Evolutionary conservation across 805 yeast genomes (phyloP), one percentile per base, ranked within the genome.

Genomic region (Sugiyamaella floridensis): DNA sequence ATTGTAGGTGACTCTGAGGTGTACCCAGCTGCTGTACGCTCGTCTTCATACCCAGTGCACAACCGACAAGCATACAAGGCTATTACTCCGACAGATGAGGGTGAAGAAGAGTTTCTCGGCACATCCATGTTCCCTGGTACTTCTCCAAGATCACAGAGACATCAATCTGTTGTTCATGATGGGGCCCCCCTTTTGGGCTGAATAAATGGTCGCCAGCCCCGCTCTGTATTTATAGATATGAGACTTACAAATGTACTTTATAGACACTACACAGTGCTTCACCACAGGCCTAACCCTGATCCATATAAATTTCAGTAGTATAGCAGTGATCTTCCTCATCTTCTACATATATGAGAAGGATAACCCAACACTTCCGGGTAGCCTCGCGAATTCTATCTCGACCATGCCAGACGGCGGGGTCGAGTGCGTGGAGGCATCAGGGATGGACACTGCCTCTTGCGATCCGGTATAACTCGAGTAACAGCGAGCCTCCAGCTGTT

Each of bases 71-170:
- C n/a, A 10, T 32, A 32, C 43, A 41, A 41, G 16, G 4, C 22
- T 41, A 41, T 41, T 15, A 41, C 22, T 10, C 22, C 37, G n/a
- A 11, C 37, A 11, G 48, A 28, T 15, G 48, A 32, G 15, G 18
- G 10, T 7, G 46, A 43, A 4, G 48, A 29, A 14, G 48, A 28
- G 40, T 29, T 29, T 18, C 15, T 14, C 20, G 41, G 48, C n/a
- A 45, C 48, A 26, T 14, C 19, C 22, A 45, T 28, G 48, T 45
- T 28, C n/a, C 41, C 48, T 10, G 48, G 47, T 9, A 44, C 29
- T 9, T 20, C 34, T 3, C 47, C 47, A n/a, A 44, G 47, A 44
- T 28, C 47, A 16, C 34, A 20, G 15, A 10, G 22, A 16, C 43
- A 41, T 8, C 19, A 32, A 14, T 32, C 37, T 14, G 37, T 14